phyloP scores from a whole-genome alignment of 73 alveolate genomes.

The Vitrella brassicaformis region DNA sequence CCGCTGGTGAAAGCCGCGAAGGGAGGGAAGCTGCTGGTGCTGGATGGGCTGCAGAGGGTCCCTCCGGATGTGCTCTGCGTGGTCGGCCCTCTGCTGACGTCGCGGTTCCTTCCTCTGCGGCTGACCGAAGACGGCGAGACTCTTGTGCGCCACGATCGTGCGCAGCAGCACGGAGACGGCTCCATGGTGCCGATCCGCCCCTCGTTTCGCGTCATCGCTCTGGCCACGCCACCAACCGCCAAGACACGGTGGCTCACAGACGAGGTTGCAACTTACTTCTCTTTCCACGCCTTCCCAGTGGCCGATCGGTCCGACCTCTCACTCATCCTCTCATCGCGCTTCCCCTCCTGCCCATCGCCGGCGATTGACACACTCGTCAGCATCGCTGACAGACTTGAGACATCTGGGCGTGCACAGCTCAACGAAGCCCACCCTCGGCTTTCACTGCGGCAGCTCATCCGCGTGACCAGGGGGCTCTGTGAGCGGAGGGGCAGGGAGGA shows the following conservation, averaged over 20 bases:
- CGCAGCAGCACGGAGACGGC: background rate
- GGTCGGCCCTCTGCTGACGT: conserved; percentile 21
- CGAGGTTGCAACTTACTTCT: background rate
- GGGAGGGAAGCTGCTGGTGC: conserved; percentile 20
- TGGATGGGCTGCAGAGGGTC: conserved; percentile 26
- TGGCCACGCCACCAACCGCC: conserved; percentile 18
- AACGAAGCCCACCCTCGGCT: too few species aligned
- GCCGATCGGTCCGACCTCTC: too few species aligned
- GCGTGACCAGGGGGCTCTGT: too few species aligned
- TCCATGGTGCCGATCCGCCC: conserved; percentile 7
- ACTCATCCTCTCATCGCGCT: too few species aligned
- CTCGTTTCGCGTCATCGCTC: conserved; percentile 9
- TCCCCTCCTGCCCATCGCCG: too few species aligned
- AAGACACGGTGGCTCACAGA: conserved; percentile 16
- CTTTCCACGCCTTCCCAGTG: too few species aligned
- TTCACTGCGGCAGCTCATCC: too few species aligned
- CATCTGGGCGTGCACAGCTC: too few species aligned
- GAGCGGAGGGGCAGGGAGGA: too few species aligned
- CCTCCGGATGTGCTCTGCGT: conserved; percentile 23
- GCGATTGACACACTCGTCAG: too few species aligned
- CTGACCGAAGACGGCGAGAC: conserved; percentile 2
- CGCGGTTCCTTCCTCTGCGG: background rate
- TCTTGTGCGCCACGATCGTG: background rate
- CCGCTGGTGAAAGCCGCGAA: conserved; percentile 20
- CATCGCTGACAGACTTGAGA: too few species aligned